phyloP scores from a whole-genome alignment of 306 rosid species.

The Erythrophleum fordii region DNA sequence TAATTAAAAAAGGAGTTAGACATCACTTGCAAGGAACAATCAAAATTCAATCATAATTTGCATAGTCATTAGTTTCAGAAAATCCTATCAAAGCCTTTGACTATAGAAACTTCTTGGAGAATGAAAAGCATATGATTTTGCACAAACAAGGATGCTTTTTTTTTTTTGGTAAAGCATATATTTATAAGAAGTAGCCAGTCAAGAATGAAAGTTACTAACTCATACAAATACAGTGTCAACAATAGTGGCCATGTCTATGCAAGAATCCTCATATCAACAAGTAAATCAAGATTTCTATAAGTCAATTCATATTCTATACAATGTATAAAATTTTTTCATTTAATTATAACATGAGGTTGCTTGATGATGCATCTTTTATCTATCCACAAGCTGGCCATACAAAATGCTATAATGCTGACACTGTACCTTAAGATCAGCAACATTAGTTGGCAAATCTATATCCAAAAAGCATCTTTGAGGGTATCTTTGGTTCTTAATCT shows the following conservation, averaged over 20 bases:
- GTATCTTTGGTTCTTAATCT: conserved; percentile 51
- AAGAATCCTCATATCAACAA: not conserved
- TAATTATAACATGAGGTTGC: not conserved
- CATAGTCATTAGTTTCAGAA: too few relatives aligned
- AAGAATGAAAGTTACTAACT: not conserved
- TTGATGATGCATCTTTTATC: not conserved
- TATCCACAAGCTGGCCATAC: conserved; percentile 21
- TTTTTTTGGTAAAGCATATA: too few relatives aligned
- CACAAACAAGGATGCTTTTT: too few relatives aligned
- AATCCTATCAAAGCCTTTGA: too few relatives aligned
- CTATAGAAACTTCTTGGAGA: too few relatives aligned
- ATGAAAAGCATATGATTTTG: too few relatives aligned
- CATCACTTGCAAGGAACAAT: too few relatives aligned
- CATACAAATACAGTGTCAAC: not conserved
- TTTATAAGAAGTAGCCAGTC: not conserved
- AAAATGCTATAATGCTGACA: conserved; percentile 22
- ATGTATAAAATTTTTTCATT: not conserved
- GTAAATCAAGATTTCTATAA: not conserved
- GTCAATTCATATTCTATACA: too few relatives aligned
- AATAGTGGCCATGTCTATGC: not conserved
- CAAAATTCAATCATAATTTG: too few relatives aligned
- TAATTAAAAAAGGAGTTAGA: too few relatives aligned
- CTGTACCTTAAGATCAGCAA: conserved; percentile 73
- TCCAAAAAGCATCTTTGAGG: conserved; percentile 61
- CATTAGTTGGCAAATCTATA: conserved; percentile 67